Percentiles rank a stretch among this genome's conserved stretches.
phyloP scores from a whole-genome alignment of 1,284 basidiomycete species.

The Psilocybe mexicana region DNA sequence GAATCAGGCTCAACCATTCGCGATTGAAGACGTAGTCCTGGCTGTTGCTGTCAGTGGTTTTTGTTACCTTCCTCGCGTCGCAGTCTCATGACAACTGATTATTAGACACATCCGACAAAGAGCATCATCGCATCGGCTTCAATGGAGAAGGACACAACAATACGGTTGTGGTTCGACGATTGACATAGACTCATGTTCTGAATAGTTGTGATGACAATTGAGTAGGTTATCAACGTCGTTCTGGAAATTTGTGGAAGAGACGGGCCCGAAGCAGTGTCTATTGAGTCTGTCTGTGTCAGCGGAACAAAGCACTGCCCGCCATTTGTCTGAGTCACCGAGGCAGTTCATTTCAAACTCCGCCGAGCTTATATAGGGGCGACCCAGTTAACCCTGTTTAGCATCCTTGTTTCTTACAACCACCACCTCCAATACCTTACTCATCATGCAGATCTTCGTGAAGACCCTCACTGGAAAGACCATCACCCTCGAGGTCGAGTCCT shows the following conservation, averaged over 20 bases:
- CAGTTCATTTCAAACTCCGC: conserved; percentile 41
- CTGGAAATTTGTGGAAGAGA: conserved; percentile 8
- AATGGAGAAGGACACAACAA: conserved; percentile 82
- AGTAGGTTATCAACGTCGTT: not conserved
- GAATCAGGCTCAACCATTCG: conserved; percentile 1
- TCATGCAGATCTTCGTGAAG: conserved; percentile 87
- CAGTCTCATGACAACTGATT: conserved; percentile 8
- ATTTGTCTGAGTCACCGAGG: conserved; percentile 28
- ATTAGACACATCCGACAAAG: conserved; percentile 70
- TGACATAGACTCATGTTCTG: conserved; percentile 5
- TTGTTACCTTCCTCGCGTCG: not conserved
- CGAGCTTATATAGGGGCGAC: conserved; percentile 24
- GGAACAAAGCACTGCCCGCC: not conserved
- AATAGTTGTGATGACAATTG: not conserved
- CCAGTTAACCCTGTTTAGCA: conserved; percentile 12
- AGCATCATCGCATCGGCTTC: conserved; percentile 79
- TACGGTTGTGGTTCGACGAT: conserved; percentile 75
- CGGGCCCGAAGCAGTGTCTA: not conserved
- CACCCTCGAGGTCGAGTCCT: conserved; percentile 86
- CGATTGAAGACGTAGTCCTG: conserved; percentile 64
- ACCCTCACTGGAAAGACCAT: conserved; percentile 90
- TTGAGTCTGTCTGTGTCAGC: conserved; percentile 2
- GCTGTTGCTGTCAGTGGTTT: conserved; percentile 63
- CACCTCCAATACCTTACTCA: conserved; percentile 16
- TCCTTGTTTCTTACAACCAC: conserved; percentile 15